A percentile compares a stretch with the other conserved stretches of the same genome.
phyloP scores from a whole-genome alignment of 2,329 filamentous ascomycete genomes.

The Fusarium newnesense region DNA sequence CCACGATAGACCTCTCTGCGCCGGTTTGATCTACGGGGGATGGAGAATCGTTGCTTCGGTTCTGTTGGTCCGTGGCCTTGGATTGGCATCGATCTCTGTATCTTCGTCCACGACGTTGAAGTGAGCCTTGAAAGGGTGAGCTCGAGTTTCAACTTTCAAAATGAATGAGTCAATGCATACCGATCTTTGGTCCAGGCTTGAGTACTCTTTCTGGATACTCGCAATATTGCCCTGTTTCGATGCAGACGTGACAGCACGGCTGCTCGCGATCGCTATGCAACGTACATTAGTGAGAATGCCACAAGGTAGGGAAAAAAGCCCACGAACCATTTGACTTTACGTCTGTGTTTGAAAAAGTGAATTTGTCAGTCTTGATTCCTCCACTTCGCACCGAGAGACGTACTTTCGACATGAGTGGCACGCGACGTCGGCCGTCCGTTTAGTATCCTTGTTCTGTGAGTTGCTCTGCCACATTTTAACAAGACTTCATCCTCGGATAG shows the following conservation, averaged over 20 bases:
- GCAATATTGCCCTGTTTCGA: neutral
- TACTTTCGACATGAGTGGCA: neutral
- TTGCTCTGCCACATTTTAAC: neutral
- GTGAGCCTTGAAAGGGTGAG: neutral
- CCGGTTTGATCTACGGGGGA: neutral
- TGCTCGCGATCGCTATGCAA: neutral
- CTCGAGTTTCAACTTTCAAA: accelerated
- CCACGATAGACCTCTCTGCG: neutral
- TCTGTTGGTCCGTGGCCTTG: neutral
- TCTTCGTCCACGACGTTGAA: neutral
- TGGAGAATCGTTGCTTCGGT: neutral
- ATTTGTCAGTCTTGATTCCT: neutral
- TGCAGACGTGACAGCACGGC: neutral
- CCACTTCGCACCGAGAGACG: accelerated
- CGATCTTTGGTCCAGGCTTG: neutral
- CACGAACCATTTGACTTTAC: neutral
- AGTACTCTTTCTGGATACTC: neutral
- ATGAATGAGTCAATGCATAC: neutral
- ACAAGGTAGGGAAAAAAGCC: accelerated
- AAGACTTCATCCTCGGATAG: no score
- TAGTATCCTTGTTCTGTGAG: neutral
- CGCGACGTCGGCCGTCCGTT: neutral
- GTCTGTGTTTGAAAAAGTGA: neutral
- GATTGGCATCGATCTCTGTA: neutral
- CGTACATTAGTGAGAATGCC: accelerated